These are phyloP conservation scores for Nymphaea thermarum DNA, from an alignment of 164 flowering plant genomes.

Conservation along the genomic window DNA sequence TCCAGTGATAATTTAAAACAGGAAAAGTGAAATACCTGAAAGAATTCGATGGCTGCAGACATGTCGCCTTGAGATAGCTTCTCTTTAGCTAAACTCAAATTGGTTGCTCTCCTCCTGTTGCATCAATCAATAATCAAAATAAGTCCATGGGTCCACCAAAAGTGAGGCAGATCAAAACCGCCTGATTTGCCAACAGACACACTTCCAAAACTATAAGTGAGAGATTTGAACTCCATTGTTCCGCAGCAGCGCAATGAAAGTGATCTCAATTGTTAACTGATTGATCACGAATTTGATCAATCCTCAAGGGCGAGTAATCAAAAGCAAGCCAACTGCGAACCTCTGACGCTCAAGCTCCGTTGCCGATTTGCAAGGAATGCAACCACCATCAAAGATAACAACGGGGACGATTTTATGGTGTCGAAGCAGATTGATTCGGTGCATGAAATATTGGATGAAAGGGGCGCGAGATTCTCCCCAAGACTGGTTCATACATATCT, in stretches of 20 bases:
- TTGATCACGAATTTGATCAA: too few relatives aligned
- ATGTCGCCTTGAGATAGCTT: constrained; percentile 50
- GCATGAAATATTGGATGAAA: constrained; percentile 65
- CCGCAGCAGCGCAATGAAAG: too few relatives aligned
- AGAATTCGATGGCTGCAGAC: constrained; percentile 46
- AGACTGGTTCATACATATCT: constrained; percentile 46
- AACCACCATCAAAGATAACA: constrained; percentile 81
- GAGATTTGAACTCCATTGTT: too few relatives aligned
- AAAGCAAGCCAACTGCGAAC: constrained; percentile 10
- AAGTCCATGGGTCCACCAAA: too few relatives aligned
- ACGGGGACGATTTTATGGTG: constrained; percentile 57
- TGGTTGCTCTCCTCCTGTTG: constrained; percentile 40
- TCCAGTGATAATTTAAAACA: too few relatives aligned
- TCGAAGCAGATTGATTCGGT: constrained; percentile 65
- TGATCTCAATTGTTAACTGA: too few relatives aligned
- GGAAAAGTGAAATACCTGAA: constrained; percentile 35
- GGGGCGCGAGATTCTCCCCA: constrained; percentile 31
- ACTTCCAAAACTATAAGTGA: too few relatives aligned
- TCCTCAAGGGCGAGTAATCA: too few relatives aligned
- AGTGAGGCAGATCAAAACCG: too few relatives aligned
- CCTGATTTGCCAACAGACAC: too few relatives aligned
- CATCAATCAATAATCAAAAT: too few relatives aligned
- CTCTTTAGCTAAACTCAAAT: constrained; percentile 50
- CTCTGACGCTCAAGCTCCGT: constrained; percentile 52
- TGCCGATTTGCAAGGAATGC: constrained; percentile 49